These are phyloP conservation scores for Sphaerulina musiva DNA, from an alignment of 2,329 filamentous ascomycete genomes.

Conservation along the genomic window DNA sequence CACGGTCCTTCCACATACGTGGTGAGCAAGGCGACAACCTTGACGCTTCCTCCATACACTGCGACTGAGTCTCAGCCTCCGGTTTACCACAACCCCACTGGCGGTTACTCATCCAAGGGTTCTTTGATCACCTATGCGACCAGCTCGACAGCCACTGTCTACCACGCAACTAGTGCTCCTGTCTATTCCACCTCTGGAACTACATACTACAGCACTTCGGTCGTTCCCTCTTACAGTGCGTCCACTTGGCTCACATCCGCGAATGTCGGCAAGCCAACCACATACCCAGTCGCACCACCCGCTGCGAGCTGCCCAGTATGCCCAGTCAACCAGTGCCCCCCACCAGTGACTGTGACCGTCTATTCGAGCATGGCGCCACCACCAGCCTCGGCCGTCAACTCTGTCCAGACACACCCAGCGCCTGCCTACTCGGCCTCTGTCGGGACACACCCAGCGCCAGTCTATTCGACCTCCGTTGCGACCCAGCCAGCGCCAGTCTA, in stretches of 20 bases:
- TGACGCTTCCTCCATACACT: slow-evolving; percentile 25
- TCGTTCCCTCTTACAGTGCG: background rate
- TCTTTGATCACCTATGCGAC: slow-evolving; percentile 56
- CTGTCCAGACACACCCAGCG: background rate
- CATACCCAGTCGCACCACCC: background rate
- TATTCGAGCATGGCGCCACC: background rate
- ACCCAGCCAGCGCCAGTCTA: background rate
- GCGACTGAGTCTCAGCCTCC: slow-evolving; percentile 44
- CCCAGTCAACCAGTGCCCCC: background rate
- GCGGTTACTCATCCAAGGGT: background rate
- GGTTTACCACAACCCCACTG: slow-evolving; percentile 50
- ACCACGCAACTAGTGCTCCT: background rate
- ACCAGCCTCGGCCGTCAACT: background rate
- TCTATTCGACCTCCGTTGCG: background rate
- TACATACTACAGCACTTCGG: slow-evolving; percentile 1
- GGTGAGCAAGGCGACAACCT: slow-evolving; percentile 45
- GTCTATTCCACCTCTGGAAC: background rate
- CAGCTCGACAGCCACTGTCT: slow-evolving; percentile 36
- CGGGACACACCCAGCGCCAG: background rate
- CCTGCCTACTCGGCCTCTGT: background rate
- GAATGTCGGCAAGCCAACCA: background rate
- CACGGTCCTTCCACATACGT: slow-evolving; percentile 62
- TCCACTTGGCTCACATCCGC: background rate
- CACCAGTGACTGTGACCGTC: background rate
- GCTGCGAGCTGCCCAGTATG: background rate